Evolutionary conservation across 2,329 filamentous ascomycete species (phyloP).

Genomic region (Myriosclerotinia scirpicola): DNA sequence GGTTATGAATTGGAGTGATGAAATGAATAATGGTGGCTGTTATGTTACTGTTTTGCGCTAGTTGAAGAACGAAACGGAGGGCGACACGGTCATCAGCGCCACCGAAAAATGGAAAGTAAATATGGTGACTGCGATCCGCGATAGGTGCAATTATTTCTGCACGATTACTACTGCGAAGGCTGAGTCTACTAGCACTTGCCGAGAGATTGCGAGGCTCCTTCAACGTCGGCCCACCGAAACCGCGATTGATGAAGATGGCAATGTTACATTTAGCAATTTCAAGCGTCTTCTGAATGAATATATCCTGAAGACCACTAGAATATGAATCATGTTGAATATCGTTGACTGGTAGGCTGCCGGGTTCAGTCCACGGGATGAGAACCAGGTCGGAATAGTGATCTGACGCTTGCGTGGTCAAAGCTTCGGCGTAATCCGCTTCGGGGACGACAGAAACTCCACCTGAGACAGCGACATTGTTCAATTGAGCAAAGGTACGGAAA

Average conservation of each 20-base stretch:
- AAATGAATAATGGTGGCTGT: slow-evolving; percentile 74
- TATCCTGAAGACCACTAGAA: slow-evolving; percentile 61
- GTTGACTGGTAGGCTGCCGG: slow-evolving; percentile 68
- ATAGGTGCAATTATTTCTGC: slow-evolving; percentile 59
- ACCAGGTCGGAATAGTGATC: slow-evolving; percentile 72
- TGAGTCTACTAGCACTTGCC: slow-evolving; percentile 56
- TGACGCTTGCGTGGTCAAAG: slow-evolving; percentile 67
- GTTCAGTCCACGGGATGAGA: slow-evolving; percentile 86
- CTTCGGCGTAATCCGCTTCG: slow-evolving; percentile 74
- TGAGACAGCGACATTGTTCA: slow-evolving; percentile 79
- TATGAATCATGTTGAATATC: slow-evolving; percentile 56
- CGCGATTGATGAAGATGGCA: slow-evolving; percentile 77
- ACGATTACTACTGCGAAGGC: slow-evolving; percentile 55
- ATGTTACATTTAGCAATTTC: slow-evolving; percentile 63
- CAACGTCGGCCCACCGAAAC: slow-evolving; percentile 54
- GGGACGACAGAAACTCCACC: slow-evolving; percentile 80
- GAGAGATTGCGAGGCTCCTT: slow-evolving; percentile 44
- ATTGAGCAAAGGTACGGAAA: slow-evolving; percentile 82
- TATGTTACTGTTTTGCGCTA: slow-evolving; percentile 75
- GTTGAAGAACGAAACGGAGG: slow-evolving; percentile 76
- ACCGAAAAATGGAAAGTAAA: slow-evolving; percentile 86
- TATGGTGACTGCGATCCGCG: slow-evolving; percentile 71
- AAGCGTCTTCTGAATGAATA: slow-evolving; percentile 71
- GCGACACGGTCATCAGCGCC: slow-evolving; percentile 79
- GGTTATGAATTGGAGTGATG: slow-evolving; percentile 35